A percentile compares a stretch with the other conserved stretches of the same genome.
Conservation (phyloP, 1,284 basidiomycete species). For the Exobasidium rhododendri region DNA sequence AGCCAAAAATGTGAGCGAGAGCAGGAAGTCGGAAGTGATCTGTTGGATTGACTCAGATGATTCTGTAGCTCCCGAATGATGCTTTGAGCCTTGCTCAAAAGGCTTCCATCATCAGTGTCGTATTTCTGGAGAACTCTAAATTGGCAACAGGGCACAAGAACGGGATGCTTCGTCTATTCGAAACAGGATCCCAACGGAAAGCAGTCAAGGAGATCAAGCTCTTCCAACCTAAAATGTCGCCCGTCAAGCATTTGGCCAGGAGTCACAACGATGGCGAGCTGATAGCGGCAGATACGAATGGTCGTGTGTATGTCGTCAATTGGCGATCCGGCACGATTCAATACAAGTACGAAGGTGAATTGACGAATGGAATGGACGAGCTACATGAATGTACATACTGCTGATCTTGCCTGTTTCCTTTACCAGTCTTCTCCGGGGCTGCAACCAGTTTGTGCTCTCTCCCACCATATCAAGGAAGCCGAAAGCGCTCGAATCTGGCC, state of each 20-base stretch:
- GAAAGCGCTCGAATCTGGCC: neutral
- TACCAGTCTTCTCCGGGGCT: conserved; percentile 13
- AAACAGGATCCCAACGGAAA: neutral
- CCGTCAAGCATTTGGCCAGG: conserved; percentile 27
- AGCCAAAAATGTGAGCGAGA: conserved; percentile 31
- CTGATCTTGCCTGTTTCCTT: neutral
- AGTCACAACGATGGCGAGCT: conserved; percentile 25
- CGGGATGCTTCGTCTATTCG: neutral
- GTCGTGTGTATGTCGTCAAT: conserved; percentile 33
- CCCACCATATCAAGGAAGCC: neutral
- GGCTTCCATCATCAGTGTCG: conserved; percentile 33
- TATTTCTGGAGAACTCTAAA: conserved; percentile 20
- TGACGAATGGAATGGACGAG: no score
- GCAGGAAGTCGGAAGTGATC: neutral
- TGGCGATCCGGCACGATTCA: conserved; percentile 25
- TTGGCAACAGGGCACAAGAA: neutral
- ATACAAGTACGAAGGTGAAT: conserved; percentile 30
- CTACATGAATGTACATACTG: no score
- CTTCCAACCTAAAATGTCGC: conserved; percentile 29
- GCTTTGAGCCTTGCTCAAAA: conserved; percentile 32
- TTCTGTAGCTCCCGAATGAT: conserved; percentile 34
- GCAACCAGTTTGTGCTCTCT: conserved; percentile 8
- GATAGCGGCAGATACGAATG: conserved; percentile 34
- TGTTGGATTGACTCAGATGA: neutral
- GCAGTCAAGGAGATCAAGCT: conserved; percentile 2